Evolutionary conservation across 2,329 filamentous ascomycete genomes (phyloP).

Genomic region (Cercospora sesami): DNA sequence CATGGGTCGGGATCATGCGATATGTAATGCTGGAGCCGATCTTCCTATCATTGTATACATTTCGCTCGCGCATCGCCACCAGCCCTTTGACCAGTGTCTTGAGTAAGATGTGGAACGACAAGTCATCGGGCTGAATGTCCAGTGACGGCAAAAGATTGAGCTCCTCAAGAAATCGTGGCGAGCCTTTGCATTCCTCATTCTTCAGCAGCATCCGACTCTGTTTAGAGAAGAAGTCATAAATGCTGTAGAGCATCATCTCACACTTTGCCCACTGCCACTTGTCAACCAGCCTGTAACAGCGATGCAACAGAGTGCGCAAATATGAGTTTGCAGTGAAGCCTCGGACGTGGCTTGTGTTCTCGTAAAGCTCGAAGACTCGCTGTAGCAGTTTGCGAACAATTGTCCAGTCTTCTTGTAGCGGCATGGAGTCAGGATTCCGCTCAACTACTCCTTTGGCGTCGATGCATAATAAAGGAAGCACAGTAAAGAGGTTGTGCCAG

Average conservation of each 20-base stretch:
- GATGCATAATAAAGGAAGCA: conserved; percentile 57
- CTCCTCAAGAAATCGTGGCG: conserved; percentile 55
- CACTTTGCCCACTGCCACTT: conserved; percentile 60
- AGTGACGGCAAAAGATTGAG: conserved; percentile 49
- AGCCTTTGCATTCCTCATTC: conserved; percentile 54
- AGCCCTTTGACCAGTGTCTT: conserved; percentile 57
- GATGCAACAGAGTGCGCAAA: conserved; percentile 51
- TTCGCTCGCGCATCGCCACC: conserved; percentile 45
- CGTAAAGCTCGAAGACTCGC: conserved; percentile 51
- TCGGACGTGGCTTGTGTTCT: conserved; percentile 42
- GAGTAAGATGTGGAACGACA: conserved; percentile 60
- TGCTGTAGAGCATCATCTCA: conserved; percentile 53
- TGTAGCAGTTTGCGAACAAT: conserved; percentile 49
- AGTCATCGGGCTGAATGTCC: conserved; percentile 50
- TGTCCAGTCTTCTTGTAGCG: conserved; percentile 52
- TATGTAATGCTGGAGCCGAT: conserved; percentile 56
- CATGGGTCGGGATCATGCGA: conserved; percentile 61
- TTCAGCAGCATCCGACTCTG: conserved; percentile 54
- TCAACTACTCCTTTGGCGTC: conserved; percentile 45
- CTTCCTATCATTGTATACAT: conserved; percentile 53
- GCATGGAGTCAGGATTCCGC: conserved; percentile 38
- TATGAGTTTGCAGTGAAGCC: conserved; percentile 57
- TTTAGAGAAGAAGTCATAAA: conserved; percentile 62
- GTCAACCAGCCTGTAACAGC: conserved; percentile 56
- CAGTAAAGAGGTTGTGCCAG: conserved; percentile 51